Evolutionary conservation across 2,329 filamentous ascomycete genomes (phyloP), one percentile per base, ranked within the genome.

Genomic region (Pseudogymnoascus sp.): DNA sequence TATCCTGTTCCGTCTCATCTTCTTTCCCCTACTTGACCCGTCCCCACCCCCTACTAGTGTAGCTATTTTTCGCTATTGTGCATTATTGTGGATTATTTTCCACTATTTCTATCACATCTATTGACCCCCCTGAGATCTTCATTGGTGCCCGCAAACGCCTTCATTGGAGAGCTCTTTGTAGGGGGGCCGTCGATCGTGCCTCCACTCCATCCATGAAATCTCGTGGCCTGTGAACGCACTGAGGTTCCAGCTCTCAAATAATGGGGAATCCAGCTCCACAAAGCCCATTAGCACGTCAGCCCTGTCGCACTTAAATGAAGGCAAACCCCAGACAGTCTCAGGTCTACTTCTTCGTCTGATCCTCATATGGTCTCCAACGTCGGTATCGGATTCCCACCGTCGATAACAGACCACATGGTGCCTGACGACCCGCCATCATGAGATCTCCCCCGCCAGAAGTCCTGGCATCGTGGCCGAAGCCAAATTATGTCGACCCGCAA

Each of bases 401-500:
- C 25, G 25, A 53, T 12, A 53, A 18, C 25, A n/a, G 25, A 31
- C 14, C 46, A 53, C 25, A 53, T 53, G 46, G 46, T 53, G 25
- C 25, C 14, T 53, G 25, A 53, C 14, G 46, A 18, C 4, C 25
- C 14, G 46, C n/a, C 25, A 53, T 31, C 25, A 77, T 77, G 75
- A 69, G 71, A 53, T 66, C 75, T 21, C 76, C 78, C 21, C 76
- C 79, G n/a, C 38, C 70, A 23, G 70, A 74, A 18, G 75, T 80
- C 16, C 61, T 77, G 56, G 67, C 69, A 16, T 70, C 72, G 67
- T 82, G 79, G 79, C 80, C 80, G 2, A 69, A 60, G 34, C 76
- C 80, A 6, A 82, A 82, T 66, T 78, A 79, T 67, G 65, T 75
- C 60, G 69, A 82, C 65, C 80, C 80, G 4, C 71, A 71, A 12